Evolutionary conservation across 768 basidiomycete genomes (phyloP), one percentile per base, ranked within the genome.

Genomic region (Mycena kentingensis): DNA sequence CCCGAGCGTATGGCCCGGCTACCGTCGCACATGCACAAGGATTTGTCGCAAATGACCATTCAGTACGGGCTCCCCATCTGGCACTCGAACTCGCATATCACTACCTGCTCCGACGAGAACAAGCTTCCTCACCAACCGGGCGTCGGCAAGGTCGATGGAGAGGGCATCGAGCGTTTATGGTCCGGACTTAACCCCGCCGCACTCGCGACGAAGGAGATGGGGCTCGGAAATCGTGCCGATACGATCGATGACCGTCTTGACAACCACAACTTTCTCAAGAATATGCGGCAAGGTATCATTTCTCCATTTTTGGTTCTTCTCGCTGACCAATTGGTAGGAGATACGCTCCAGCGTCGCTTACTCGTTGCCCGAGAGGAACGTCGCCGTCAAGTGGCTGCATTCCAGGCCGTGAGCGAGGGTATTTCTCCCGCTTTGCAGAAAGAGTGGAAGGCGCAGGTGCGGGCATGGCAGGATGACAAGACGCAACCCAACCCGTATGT

Each of bases 191-290:
- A 73, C 37, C 44, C 51, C 0, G 48, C 50, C 0, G 57, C 64
- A 0, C 47, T 50, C 3, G 65, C 60, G 31, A 70, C 66, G 0
- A 60, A 62, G 5, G 67, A 72, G 16, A 72, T 70, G 68, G 63
- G 63, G 0, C 58, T 63, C 0, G 65, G 65, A 0, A 41, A 53
- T 2, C 52, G 62, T 0, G 39, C 57, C 4, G 67, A 69, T 18
- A 62, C 63, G 0, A 22, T 74, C 3, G 66, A 73, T 29, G 53
- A 60, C 24, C 32, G 39, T 21, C 26, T 37, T 7, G 68, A 71
- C 28, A 32, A 57, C 10, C 63, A 46, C n/a, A 56, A 55, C 32
- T 56, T 29, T 22, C 5, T 19, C 7, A 60, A 60, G 28, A 52
- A 55, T 26, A 18, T 56, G 2, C 27, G 42, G 4, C 11, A 18